Conservation (phyloP, 805 yeast genomes). For the Diddensiella santjacobensis region DNA sequence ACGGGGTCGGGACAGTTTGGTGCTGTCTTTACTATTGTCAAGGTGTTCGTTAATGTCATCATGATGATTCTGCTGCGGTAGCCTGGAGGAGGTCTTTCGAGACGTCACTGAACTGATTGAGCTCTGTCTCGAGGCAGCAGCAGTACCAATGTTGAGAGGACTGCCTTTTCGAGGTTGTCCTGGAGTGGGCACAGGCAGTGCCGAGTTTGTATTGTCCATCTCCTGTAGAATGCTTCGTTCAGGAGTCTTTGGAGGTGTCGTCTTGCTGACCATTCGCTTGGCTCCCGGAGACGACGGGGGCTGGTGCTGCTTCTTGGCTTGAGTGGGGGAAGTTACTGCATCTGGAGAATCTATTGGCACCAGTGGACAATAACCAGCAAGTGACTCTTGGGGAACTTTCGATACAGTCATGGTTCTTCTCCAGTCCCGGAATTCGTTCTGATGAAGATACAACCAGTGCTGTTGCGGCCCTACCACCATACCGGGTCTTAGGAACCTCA, state of each 20-base stretch:
- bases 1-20: slow-evolving; percentile 3
- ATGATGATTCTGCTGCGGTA: no score
- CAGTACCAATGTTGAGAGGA: slow-evolving; percentile 15
- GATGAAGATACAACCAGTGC: slow-evolving; percentile 96
- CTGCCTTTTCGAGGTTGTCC: slow-evolving; percentile 85
- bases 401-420: slow-evolving; percentile 83
- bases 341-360: slow-evolving; percentile 27
- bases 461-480: slow-evolving; percentile 99
- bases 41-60: background rate
- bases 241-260: slow-evolving; percentile 62
- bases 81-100: no score
- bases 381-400: slow-evolving; percentile 48
- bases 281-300: slow-evolving; percentile 1
- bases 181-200: slow-evolving; percentile 89
- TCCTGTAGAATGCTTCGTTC: slow-evolving; percentile 70
- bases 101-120: background rate
- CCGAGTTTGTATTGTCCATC: slow-evolving; percentile 60
- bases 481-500: slow-evolving; percentile 96
- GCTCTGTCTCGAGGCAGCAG: slow-evolving; percentile 5
- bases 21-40: no score
- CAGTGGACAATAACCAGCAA: slow-evolving; percentile 36
- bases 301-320: slow-evolving; percentile 2
- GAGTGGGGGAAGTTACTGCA: slow-evolving; percentile 19
- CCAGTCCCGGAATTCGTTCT: slow-evolving; percentile 95
- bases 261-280: slow-evolving; percentile 2